Conservation (phyloP, 2,329 filamentous ascomycete genomes). For the Gliomastix tumulicola region DNA sequence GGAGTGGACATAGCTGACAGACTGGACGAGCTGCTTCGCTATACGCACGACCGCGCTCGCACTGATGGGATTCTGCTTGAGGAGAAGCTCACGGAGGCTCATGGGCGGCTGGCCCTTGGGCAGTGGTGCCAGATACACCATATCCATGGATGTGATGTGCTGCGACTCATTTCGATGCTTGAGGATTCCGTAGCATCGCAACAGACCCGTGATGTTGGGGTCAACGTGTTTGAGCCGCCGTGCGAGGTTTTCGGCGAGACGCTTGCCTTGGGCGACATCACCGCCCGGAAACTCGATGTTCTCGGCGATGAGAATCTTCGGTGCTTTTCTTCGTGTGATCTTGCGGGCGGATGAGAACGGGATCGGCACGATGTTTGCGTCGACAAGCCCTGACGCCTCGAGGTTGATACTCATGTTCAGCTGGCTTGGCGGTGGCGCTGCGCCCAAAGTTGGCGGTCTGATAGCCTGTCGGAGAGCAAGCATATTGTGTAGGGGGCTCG, state of each 20-base stretch:
- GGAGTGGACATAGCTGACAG: constrained; percentile 32
- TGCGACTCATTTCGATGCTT: background rate
- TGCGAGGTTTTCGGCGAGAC: constrained; percentile 12
- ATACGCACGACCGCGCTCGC: no score
- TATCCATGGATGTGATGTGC: constrained; percentile 9
- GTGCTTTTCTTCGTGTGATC: background rate
- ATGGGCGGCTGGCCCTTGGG: background rate
- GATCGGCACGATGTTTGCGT: background rate
- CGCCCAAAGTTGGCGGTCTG: no score
- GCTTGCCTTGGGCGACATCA: no score
- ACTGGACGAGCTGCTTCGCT: constrained; percentile 7
- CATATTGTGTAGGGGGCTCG: no score
- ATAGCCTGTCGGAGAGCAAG: no score
- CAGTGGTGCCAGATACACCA: background rate
- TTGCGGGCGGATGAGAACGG: background rate
- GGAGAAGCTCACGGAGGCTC: background rate
- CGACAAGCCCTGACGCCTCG: no score
- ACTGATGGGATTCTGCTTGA: constrained; percentile 1
- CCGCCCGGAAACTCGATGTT: background rate
- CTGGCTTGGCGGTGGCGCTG: no score
- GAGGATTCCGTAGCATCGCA: constrained; percentile 2
- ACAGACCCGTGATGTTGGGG: constrained; percentile 2
- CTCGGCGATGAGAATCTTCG: constrained; percentile 5
- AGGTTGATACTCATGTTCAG: no score
- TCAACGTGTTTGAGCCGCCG: constrained; percentile 29